Evolutionary conservation across 495 filamentous ascomycete genomes (phyloP).

Genomic region (Glutinoglossum americanum): DNA sequence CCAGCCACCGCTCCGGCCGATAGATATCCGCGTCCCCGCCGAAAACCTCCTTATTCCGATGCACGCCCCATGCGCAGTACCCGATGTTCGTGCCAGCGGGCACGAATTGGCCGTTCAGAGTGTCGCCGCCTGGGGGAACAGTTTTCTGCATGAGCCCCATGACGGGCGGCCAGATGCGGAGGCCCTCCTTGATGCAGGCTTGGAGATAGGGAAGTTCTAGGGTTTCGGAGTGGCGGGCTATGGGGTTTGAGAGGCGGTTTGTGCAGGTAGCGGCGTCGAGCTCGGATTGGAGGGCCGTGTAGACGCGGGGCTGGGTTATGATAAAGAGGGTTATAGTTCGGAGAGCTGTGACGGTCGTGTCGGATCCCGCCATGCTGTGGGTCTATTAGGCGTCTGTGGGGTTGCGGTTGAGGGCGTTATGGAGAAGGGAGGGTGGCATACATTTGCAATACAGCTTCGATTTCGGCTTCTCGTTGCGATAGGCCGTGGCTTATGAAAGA

Average conservation of each 20-base stretch:
- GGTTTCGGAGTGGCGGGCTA: constrained; percentile 7
- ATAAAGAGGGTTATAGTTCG: constrained; percentile 13
- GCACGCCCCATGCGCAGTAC: constrained; percentile 17
- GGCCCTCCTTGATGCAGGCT: constrained; percentile 14
- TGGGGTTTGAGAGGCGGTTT: constrained; percentile 11
- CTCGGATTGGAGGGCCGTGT: constrained; percentile 10
- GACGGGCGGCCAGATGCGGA: constrained; percentile 13
- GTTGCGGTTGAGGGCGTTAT: too few relatives aligned
- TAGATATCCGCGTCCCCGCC: constrained; percentile 26
- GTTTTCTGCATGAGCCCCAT: neutral
- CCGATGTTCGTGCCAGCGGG: constrained; percentile 31
- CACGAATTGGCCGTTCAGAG: constrained; percentile 24
- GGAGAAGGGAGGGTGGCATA: constrained; percentile 16
- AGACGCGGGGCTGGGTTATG: constrained; percentile 11
- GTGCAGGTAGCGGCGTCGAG: constrained; percentile 2
- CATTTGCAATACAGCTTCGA: neutral
- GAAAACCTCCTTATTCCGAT: constrained; percentile 20
- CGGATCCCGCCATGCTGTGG: constrained; percentile 18
- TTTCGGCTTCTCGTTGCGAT: neutral
- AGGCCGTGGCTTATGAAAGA: neutral
- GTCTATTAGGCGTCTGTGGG: too few relatives aligned
- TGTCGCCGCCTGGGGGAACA: constrained; percentile 23
- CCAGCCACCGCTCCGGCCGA: constrained; percentile 32
- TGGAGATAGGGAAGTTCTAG: constrained; percentile 12
- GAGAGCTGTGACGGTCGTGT: constrained; percentile 14